A percentile compares a stretch with the other conserved stretches of the same genome.
phyloP scores from a whole-genome alignment of 75 land plant genomes.

The Gnetum montanum region DNA sequence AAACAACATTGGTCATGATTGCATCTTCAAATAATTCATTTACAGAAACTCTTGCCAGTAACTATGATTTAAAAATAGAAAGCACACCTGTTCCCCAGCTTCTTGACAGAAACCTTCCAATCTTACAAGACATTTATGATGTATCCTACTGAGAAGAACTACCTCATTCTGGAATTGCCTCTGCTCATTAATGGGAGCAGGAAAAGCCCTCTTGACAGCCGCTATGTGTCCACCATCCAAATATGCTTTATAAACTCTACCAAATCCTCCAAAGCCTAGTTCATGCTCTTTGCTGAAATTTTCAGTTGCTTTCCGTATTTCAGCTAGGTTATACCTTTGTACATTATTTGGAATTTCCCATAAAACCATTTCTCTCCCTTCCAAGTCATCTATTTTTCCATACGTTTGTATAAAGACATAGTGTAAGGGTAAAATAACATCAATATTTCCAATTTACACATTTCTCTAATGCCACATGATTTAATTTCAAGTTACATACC shows the following conservation, averaged over 20 bases:
- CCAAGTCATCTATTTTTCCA: neutral
- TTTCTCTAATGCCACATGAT: neutral
- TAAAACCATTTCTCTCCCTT: too few relatives aligned
- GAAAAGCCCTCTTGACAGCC: constrained; percentile 74
- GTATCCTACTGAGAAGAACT: constrained; percentile 64
- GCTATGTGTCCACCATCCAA: constrained; percentile 47
- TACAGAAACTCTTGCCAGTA: too few relatives aligned
- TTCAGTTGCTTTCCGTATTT: constrained; percentile 58
- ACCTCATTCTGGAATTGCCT: constrained; percentile 83
- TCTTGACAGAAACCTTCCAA: constrained; percentile 80
- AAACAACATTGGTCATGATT: too few relatives aligned
- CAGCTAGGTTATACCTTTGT: constrained; percentile 49
- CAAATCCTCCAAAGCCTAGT: constrained; percentile 88
- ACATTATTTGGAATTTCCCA: constrained; percentile 32
- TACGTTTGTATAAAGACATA: neutral
- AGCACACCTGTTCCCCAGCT: constrained; percentile 65
- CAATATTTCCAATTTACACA: neutral
- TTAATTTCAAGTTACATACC: neutral
- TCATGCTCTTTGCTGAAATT: constrained; percentile 36
- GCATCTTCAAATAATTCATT: too few relatives aligned
- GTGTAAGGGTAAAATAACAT: neutral
- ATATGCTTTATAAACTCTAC: constrained; percentile 67
- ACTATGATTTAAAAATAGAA: too few relatives aligned
- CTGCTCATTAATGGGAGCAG: constrained; percentile 64
- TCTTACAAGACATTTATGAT: constrained; percentile 80